Evolutionary conservation across 352 stramenopile species (phyloP).

Genomic region (Phytophthora pistaciae): DNA sequence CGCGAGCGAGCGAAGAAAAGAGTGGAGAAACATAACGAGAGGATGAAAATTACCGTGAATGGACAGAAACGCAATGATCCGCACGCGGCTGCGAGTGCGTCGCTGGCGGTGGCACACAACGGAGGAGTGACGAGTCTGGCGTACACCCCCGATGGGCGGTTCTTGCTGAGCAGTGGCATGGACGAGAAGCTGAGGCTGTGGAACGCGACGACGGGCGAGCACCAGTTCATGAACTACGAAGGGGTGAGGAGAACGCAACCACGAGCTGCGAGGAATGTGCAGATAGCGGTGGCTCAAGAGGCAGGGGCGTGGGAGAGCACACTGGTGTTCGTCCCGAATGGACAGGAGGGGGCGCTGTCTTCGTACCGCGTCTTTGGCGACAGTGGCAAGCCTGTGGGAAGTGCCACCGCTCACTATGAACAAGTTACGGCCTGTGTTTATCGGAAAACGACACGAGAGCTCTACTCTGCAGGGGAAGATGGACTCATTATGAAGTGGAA

Average conservation of each 20-base stretch:
- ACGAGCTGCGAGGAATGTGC: constrained; percentile 48
- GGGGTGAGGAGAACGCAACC: constrained; percentile 37
- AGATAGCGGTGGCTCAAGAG: constrained; percentile 75
- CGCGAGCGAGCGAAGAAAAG: constrained; percentile 21
- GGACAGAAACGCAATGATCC: constrained; percentile 54
- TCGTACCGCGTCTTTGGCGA: constrained; percentile 65
- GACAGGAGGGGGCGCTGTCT: constrained; percentile 52
- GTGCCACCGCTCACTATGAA: constrained; percentile 66
- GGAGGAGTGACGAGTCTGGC: constrained; percentile 64
- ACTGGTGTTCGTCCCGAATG: constrained; percentile 73
- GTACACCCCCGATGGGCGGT: constrained; percentile 74
- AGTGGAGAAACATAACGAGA: constrained; percentile 29
- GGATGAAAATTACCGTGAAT: constrained; percentile 10
- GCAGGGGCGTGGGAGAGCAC: constrained; percentile 53
- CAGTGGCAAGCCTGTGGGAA: constrained; percentile 38
- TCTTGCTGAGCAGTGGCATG: constrained; percentile 65
- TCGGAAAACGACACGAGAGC: constrained; percentile 53
- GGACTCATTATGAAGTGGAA: constrained; percentile 83
- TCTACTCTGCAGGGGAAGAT: constrained; percentile 70
- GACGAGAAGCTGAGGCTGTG: constrained; percentile 77
- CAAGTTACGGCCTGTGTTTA: constrained; percentile 72
- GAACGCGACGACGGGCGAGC: constrained; percentile 60
- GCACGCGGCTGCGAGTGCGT: constrained; percentile 59
- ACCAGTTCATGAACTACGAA: constrained; percentile 82
- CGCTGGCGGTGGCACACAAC: constrained; percentile 57